Conservation (phyloP, 805 yeast genomes). For the Metschnikowia lunata region DNA sequence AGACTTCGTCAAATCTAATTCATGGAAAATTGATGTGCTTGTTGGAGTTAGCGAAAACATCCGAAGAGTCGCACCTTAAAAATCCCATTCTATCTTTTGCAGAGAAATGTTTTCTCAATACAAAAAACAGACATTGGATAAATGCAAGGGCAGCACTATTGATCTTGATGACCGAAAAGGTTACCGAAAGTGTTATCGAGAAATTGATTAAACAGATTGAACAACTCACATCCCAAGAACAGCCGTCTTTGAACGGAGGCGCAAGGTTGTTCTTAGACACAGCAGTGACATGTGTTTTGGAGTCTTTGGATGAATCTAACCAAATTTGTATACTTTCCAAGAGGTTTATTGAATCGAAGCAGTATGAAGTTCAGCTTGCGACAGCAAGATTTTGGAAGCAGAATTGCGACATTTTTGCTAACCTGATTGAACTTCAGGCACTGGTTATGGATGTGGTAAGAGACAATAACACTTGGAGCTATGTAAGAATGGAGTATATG, state of each 20-base stretch:
- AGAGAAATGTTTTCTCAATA: neutral
- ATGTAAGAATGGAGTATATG: conserved; percentile 1
- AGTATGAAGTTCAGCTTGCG: conserved; percentile 8
- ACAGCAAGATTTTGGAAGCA: conserved; percentile 2
- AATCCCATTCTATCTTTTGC: conserved; percentile 15
- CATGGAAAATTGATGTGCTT: conserved; percentile 13
- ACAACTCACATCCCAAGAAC: neutral
- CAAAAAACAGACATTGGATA: conserved; percentile 34
- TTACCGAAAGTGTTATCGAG: neutral
- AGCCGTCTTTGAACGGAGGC: conserved; percentile 8
- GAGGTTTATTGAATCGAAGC: neutral
- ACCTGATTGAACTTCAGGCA: neutral
- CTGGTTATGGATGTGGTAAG: neutral
- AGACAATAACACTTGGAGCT: neutral
- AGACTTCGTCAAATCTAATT: conserved; percentile 1
- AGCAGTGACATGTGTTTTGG: conserved; percentile 18
- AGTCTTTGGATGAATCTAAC: conserved; percentile 13
- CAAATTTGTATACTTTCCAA: neutral
- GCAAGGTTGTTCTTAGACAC: conserved; percentile 32
- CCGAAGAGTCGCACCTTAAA: neutral
- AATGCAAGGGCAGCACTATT: conserved; percentile 9
- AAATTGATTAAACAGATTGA: neutral
- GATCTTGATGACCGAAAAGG: neutral
- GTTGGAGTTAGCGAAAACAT: conserved; percentile 4
- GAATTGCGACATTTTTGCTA: neutral